Percentiles rank a stretch among this genome's conserved stretches.
Evolutionary conservation across 148 eudicot genomes (phyloP).

Genomic region (Rhododendron molle): DNA sequence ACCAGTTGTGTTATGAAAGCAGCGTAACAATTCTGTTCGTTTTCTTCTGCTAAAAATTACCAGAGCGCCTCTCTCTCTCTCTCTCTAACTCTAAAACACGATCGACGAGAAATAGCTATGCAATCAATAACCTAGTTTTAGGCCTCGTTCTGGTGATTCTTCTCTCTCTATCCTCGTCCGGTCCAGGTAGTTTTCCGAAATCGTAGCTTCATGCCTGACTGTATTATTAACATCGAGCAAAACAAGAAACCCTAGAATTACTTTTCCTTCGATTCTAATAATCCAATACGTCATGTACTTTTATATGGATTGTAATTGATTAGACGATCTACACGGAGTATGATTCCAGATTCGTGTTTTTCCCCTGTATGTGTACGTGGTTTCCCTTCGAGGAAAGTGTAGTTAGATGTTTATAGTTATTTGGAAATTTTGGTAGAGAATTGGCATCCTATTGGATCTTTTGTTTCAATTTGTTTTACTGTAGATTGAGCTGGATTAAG

Average conservation of each 20-base stretch:
- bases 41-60: neutral
- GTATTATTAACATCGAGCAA: neutral
- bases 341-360: slow-evolving; percentile 1
- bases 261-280: neutral
- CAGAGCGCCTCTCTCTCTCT: neutral
- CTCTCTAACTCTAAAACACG: neutral
- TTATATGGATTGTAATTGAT: neutral
- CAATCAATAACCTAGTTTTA: neutral
- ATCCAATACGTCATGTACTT: neutral
- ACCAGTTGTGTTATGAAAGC: neutral
- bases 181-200: slow-evolving; percentile 16
- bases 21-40: neutral
- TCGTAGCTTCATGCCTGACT: neutral
- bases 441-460: slow-evolving; percentile 4
- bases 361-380: neutral
- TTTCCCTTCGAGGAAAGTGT: neutral
- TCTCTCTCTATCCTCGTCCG: neutral
- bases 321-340: neutral
- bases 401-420: neutral
- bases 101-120: neutral
- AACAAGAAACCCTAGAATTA: neutral
- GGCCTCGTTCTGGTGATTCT: neutral
- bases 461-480: neutral
- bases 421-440: neutral
- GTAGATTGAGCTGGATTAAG: slow-evolving; percentile 20